Evolutionary conservation across 169 alveolate species (phyloP), one percentile per base, ranked within the genome.

Genomic region (Fabrea salina): DNA sequence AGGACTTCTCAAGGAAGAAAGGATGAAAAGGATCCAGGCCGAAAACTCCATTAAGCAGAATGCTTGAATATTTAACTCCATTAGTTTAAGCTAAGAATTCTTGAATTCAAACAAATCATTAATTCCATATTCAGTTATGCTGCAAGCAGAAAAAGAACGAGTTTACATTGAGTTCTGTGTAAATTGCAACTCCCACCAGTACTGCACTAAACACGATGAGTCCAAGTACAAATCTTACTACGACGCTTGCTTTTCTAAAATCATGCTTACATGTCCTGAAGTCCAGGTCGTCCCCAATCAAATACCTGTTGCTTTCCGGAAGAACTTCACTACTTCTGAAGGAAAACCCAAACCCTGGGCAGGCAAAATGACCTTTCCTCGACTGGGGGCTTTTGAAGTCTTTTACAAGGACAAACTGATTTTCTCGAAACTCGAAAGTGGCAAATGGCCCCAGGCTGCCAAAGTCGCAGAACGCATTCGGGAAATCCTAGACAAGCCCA

Each of bases 141-240:
- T 68, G 11, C 13, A 68, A 49, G 33, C 37, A n/a, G 80, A 71
- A 27, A 41, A 47, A 27, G 59, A 67, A 2, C 51, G 64, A 0
- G 57, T 78, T 57, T 82, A 71, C 54, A 70, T 84, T 35, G 86
- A 84, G 43, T 70, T 66, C n/a, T 84, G 89, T 51, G 40, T 32
- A 25, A 56, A 76, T 61, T 84, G 89, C 53, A 54, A 40, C 22
- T 41, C 57, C n/a, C 89, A 84, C 64, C 50, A 61, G 25, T 84
- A 86, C 84, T 84, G 89, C 32, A 84, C 89, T 30, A 76, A 80
- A 32, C 89, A 84, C 66, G 86, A 84, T 66, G 89, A 84, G 54
- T 33, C 51, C 35, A 84, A 79, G 74, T 84, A 84, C 40, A 8
- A 16, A 32, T 27, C 66, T 44, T 68, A 68, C 66, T 68, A 41